phyloP scores from a whole-genome alignment of 2,329 filamentous ascomycete species.

The Chaetomiaceae sp. region DNA sequence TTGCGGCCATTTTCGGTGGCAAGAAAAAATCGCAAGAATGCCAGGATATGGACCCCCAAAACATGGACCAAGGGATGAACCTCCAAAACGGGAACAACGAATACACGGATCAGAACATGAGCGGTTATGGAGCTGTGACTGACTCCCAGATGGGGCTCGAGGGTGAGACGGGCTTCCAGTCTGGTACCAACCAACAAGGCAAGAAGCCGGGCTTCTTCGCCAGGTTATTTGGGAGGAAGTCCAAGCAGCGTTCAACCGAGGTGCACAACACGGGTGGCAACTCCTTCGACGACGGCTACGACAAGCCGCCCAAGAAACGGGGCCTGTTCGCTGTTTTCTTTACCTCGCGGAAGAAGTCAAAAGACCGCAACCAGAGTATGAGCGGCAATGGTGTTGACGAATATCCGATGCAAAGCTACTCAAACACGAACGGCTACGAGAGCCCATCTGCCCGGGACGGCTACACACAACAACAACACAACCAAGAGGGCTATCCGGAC shows the following conservation, averaged over 20 bases:
- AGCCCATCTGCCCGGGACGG: neutral
- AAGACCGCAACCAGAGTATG: neutral
- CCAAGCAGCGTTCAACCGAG: neutral
- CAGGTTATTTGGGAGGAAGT: neutral
- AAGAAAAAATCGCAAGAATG: neutral
- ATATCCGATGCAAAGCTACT: neutral
- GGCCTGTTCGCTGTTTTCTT: neutral
- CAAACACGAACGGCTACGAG: too few relatives aligned
- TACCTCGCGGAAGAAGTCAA: neutral
- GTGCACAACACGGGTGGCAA: neutral
- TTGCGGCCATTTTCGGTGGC: neutral
- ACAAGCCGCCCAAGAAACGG: neutral
- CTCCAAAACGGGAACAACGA: neutral
- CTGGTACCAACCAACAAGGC: neutral
- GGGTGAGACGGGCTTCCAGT: neutral
- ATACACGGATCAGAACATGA: neutral
- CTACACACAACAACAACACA: too few relatives aligned
- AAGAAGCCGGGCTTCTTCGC: slow-evolving; percentile 11
- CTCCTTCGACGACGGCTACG: neutral
- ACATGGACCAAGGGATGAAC: neutral
- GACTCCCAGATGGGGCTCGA: too few relatives aligned
- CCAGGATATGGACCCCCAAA: neutral
- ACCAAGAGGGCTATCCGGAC: too few relatives aligned
- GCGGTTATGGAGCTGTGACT: too few relatives aligned
- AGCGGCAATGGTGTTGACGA: neutral